These are phyloP conservation scores for Maudiozyma humilis DNA, from an alignment of 1,139 yeast species.

Conservation along the genomic window DNA sequence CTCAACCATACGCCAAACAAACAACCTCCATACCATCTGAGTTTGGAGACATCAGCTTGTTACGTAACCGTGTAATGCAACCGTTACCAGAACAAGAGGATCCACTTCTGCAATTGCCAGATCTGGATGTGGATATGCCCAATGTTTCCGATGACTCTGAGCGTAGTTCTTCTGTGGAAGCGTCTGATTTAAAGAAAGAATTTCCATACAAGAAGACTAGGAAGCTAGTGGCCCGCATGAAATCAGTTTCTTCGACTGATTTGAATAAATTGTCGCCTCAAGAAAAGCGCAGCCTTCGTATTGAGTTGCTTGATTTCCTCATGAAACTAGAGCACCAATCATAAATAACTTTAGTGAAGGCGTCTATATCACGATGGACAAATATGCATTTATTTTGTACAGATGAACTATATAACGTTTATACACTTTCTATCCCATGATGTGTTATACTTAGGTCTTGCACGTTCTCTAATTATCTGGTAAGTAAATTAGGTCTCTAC, in stretches of 20 bases:
- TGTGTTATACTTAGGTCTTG: too few species aligned
- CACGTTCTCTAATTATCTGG: constrained; percentile 10
- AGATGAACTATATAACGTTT: too few species aligned
- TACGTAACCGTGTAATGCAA: not conserved
- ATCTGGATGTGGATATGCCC: not conserved
- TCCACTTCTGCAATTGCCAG: too few species aligned
- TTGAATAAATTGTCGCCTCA: constrained; percentile 15
- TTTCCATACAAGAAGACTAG: constrained; percentile 21
- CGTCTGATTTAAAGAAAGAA: constrained; percentile 14
- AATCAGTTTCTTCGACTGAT: constrained; percentile 14
- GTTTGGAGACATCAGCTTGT: not conserved
- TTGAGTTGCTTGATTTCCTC: constrained; percentile 22
- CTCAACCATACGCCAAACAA: not conserved
- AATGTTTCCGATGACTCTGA: not conserved
- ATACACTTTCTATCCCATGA: too few species aligned
- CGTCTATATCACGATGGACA: too few species aligned
- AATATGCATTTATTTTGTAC: too few species aligned
- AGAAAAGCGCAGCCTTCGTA: constrained; percentile 21
- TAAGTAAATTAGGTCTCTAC: constrained; percentile 38
- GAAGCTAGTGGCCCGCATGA: constrained; percentile 15
- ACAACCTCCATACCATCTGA: not conserved
- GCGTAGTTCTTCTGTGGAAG: constrained; percentile 3
- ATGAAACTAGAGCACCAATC: constrained; percentile 20
- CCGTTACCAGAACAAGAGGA: not conserved
- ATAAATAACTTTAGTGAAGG: too few species aligned